phyloP scores from a whole-genome alignment of 495 filamentous ascomycete genomes.

The Hypoxylon perforatum region DNA sequence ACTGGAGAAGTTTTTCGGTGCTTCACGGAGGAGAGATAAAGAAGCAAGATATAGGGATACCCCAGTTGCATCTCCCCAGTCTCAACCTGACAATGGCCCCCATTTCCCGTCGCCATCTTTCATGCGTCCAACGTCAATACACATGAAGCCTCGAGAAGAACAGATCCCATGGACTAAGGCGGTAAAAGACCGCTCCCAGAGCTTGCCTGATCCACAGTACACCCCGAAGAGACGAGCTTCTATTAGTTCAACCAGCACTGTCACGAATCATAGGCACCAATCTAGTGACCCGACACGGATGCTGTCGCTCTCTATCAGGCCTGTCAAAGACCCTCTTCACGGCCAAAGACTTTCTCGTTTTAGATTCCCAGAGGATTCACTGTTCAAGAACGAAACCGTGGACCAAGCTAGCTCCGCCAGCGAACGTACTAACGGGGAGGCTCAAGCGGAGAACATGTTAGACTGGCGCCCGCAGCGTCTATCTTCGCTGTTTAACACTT shows the following conservation, averaged over 20 bases:
- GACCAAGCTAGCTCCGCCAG: background rate
- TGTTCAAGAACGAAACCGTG: constrained; percentile 12
- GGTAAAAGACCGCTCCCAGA: constrained; percentile 48
- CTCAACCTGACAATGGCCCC: constrained; percentile 14
- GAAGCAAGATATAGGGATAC: constrained; percentile 19
- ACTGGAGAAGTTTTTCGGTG: constrained; percentile 44
- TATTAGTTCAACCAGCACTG: constrained; percentile 28
- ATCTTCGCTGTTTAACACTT: constrained; percentile 41
- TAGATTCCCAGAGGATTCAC: constrained; percentile 36
- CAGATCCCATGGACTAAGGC: constrained; percentile 27
- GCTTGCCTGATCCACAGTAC: constrained; percentile 51
- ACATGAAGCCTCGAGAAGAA: constrained; percentile 60
- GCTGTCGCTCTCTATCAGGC: constrained; percentile 11
- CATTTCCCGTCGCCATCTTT: constrained; percentile 59
- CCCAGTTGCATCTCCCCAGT: constrained; percentile 7
- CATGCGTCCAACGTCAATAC: constrained; percentile 57
- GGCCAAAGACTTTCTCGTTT: constrained; percentile 27
- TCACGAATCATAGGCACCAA: constrained; percentile 21
- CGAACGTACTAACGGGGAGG: background rate
- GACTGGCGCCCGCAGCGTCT: constrained; percentile 44
- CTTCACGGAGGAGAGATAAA: constrained; percentile 36
- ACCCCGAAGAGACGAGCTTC: constrained; percentile 39
- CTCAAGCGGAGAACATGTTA: constrained; percentile 25
- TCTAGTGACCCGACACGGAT: constrained; percentile 21
- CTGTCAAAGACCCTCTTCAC: background rate